These are phyloP conservation scores for Glaciozyma antarctica DNA, from an alignment of 768 basidiomycete genomes.

Conservation along the genomic window DNA sequence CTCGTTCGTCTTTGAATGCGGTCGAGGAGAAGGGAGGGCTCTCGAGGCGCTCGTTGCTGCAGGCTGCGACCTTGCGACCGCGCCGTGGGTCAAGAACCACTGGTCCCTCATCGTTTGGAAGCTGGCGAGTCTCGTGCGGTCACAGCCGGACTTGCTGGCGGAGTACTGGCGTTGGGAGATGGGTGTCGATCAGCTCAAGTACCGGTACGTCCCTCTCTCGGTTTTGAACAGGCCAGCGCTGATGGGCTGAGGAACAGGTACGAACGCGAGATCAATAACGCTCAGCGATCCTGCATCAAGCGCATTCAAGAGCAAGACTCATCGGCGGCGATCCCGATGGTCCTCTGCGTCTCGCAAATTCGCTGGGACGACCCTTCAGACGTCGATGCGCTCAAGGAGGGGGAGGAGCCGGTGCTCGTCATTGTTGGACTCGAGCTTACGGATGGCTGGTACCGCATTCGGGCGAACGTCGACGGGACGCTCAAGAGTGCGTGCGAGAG, in stretches of 20 bases:
- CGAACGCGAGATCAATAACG: conserved; percentile 70
- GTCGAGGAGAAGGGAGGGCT: conserved; percentile 31
- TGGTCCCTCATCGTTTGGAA: conserved; percentile 92
- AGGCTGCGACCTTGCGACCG: conserved; percentile 48
- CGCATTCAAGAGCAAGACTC: conserved; percentile 75
- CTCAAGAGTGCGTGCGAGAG: conserved; percentile 59
- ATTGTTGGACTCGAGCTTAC: conserved; percentile 73
- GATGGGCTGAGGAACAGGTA: conserved; percentile 49
- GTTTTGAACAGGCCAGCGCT: neutral
- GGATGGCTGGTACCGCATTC: conserved; percentile 91
- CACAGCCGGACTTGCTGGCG: conserved; percentile 57
- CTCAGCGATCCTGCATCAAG: conserved; percentile 69
- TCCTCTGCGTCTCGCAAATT: conserved; percentile 72
- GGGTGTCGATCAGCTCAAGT: conserved; percentile 70
- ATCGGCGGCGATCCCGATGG: conserved; percentile 65
- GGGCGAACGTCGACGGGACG: conserved; percentile 63
- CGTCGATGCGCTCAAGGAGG: conserved; percentile 37
- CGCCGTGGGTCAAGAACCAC: conserved; percentile 83
- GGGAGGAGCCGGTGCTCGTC: conserved; percentile 41
- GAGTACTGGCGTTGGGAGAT: conserved; percentile 72
- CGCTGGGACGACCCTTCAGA: conserved; percentile 45
- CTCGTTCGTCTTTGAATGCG: neutral
- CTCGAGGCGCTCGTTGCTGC: conserved; percentile 35
- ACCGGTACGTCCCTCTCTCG: conserved; percentile 51
- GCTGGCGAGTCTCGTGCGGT: conserved; percentile 67